phyloP scores from a whole-genome alignment of 1,139 yeast species.

The Groenewaldozyma sp. region DNA sequence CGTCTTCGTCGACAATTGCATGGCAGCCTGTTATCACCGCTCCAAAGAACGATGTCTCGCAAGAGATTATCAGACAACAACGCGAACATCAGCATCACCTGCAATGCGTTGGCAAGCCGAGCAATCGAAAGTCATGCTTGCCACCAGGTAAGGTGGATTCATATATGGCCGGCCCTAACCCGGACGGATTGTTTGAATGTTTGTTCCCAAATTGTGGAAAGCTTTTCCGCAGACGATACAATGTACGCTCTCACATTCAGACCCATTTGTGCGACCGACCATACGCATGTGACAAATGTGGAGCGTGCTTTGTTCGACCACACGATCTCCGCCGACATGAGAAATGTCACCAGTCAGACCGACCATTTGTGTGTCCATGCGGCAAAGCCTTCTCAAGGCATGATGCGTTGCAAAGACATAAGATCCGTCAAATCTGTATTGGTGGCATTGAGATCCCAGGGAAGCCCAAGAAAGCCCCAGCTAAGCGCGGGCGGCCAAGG shows the following conservation, averaged over 20 bases:
- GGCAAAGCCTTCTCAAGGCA: conserved; percentile 86
- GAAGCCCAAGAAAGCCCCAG: conserved; percentile 23
- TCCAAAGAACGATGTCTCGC: conserved; percentile 25
- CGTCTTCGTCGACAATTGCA: conserved; percentile 16
- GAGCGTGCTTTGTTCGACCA: conserved; percentile 70
- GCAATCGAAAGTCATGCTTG: conserved; percentile 45
- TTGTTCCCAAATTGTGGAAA: conserved; percentile 74
- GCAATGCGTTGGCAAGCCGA: conserved; percentile 20
- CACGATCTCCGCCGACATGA: conserved; percentile 90
- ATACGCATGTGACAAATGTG: conserved; percentile 48
- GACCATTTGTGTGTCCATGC: conserved; percentile 72
- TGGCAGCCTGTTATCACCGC: conserved; percentile 33
- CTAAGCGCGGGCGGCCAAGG: conserved; percentile 26
- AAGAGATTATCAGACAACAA: conserved; percentile 27
- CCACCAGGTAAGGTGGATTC: conserved; percentile 88
- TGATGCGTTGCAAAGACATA: conserved; percentile 80
- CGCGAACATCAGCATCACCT: conserved; percentile 17
- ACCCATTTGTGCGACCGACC: conserved; percentile 96
- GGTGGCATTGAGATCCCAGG: conserved; percentile 50
- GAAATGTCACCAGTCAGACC: conserved; percentile 69
- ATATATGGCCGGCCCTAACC: conserved; percentile 74
- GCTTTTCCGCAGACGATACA: conserved; percentile 78
- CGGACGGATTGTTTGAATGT: conserved; percentile 57
- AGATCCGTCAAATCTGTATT: conserved; percentile 64
- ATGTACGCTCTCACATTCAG: conserved; percentile 93